Evolutionary conservation across 805 yeast genomes (phyloP).

Genomic region (Saccharomyces mikatae): DNA sequence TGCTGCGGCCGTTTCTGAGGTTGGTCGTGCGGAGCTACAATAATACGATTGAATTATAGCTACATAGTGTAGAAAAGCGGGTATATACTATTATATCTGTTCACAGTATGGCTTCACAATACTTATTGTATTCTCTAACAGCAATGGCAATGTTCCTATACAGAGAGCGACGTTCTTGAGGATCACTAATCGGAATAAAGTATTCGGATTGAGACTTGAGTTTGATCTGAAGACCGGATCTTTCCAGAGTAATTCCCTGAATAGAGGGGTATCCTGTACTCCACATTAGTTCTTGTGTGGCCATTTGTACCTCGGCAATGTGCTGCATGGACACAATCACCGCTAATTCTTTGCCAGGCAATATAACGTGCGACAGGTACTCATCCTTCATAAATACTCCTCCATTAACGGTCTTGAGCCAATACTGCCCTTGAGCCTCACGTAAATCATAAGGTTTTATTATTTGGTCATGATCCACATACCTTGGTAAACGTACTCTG

Average conservation of each 20-base stretch:
- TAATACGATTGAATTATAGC: not conserved
- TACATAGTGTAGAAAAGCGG: not conserved
- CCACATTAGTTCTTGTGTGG: constrained; percentile 62
- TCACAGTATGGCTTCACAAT: constrained; percentile 43
- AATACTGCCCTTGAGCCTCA: constrained; percentile 89
- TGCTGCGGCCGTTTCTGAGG: not conserved
- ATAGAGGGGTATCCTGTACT: constrained; percentile 54
- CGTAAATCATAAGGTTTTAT: constrained; percentile 69
- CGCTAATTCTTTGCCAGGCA: constrained; percentile 73
- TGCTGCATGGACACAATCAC: constrained; percentile 67
- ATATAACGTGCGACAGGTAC: constrained; percentile 77
- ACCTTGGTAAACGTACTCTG: constrained; percentile 76
- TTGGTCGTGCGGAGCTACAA: not conserved
- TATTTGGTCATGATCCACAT: constrained; percentile 56
- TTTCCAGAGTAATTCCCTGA: constrained; percentile 64
- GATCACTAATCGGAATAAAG: constrained; percentile 75
- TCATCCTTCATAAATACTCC: constrained; percentile 65
- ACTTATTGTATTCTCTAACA: constrained; percentile 70
- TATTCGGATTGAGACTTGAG: constrained; percentile 53
- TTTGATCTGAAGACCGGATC: constrained; percentile 67
- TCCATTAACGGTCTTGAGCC: constrained; percentile 79
- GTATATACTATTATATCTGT: not conserved
- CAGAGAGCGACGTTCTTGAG: constrained; percentile 51
- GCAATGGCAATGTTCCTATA: constrained; percentile 72
- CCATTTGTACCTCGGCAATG: constrained; percentile 60